These are phyloP conservation scores for Paramecium sexaurelia DNA, from an alignment of 73 alveolate species.

Conservation along the genomic window DNA sequence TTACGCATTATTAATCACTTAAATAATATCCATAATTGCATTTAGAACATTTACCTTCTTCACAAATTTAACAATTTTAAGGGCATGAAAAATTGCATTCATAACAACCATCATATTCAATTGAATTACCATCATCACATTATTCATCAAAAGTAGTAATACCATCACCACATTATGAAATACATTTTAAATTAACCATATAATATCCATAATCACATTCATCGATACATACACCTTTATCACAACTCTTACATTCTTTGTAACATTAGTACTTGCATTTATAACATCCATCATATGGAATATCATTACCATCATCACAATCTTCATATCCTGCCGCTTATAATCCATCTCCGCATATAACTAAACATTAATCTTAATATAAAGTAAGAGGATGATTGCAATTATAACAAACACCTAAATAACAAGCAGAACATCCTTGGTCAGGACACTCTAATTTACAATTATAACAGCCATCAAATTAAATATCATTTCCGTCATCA, in stretches of 20 bases:
- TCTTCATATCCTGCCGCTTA: not conserved
- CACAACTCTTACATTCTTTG: not conserved
- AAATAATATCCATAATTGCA: not conserved
- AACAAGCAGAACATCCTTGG: not conserved
- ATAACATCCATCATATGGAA: conserved; percentile 10
- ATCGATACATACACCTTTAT: not conserved
- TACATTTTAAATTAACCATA: not conserved
- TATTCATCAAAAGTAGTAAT: not conserved
- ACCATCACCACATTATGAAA: not conserved
- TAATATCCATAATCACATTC: not conserved
- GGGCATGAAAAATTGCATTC: not conserved
- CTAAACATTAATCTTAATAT: not conserved
- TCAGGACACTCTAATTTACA: not conserved
- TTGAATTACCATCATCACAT: not conserved
- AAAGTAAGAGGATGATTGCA: not conserved
- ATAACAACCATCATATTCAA: not conserved
- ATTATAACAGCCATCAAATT: not conserved
- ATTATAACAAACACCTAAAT: not conserved
- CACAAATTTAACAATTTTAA: not conserved
- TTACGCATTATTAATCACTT: not conserved
- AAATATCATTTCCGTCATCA: not conserved
- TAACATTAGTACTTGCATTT: not conserved
- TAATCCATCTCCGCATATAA: not conserved
- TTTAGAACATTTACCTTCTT: not conserved
- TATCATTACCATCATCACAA: conserved; percentile 14